Percentiles rank a stretch among this genome's conserved stretches.
Conservation (phyloP, 1,284 basidiomycete genomes). For the Taiwanofungus camphoratus region DNA sequence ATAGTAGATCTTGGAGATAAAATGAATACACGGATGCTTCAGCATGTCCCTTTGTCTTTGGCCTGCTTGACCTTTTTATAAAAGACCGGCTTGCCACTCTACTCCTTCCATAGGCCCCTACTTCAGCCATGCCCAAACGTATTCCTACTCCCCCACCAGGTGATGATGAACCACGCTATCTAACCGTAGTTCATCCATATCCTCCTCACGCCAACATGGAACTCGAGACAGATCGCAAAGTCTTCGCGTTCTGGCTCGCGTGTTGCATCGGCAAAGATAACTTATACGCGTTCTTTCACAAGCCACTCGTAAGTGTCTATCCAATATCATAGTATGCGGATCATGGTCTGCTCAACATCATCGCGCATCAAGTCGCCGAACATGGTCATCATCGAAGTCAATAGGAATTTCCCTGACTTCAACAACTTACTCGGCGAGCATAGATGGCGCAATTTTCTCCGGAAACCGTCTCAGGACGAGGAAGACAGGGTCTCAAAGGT, state of each 20-base stretch:
- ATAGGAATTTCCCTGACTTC: slow-evolving; percentile 32
- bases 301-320: slow-evolving; percentile 36
- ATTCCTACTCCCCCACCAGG: slow-evolving; percentile 48
- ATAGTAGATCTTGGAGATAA: background rate
- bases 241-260: slow-evolving; percentile 60
- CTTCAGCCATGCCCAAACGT: slow-evolving; percentile 49
- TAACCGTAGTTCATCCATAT: slow-evolving; percentile 57
- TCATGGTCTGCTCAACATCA: background rate
- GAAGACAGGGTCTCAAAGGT: slow-evolving; percentile 37
- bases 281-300: slow-evolving; percentile 53
- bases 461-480: slow-evolving; percentile 38
- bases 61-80: background rate
- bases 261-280: slow-evolving; percentile 41
- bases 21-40: background rate
- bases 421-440: slow-evolving; percentile 57
- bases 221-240: slow-evolving; percentile 39
- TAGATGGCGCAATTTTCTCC: slow-evolving; percentile 51
- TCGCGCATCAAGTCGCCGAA: slow-evolving; percentile 43
- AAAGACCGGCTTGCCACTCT: background rate
- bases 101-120: background rate
- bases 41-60: background rate
- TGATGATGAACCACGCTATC: slow-evolving; percentile 52
- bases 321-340: background rate
- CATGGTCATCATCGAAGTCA: slow-evolving; percentile 60
- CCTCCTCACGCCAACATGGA: slow-evolving; percentile 52